These are phyloP conservation scores for Bipolaris victoriae DNA, from an alignment of 2,329 filamentous ascomycete species.

Conservation along the genomic window DNA sequence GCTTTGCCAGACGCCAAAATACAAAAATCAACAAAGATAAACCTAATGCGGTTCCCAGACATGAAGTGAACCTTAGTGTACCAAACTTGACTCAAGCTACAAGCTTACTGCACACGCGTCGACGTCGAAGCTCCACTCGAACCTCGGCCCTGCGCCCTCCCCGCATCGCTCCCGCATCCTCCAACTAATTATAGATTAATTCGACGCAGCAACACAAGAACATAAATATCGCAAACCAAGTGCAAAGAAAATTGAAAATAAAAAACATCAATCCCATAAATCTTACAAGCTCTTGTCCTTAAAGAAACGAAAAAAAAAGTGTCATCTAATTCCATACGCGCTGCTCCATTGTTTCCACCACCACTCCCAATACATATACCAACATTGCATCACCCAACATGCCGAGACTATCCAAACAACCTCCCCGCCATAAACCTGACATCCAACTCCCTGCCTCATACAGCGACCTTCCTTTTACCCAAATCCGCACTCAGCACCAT, in stretches of 20 bases:
- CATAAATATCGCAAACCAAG: not conserved
- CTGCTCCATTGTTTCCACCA: too few species aligned
- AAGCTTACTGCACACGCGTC: not conserved
- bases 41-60: not conserved
- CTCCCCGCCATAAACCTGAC: slow-evolving; percentile 28
- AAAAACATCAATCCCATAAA: not conserved
- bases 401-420: slow-evolving; percentile 7
- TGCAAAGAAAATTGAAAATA: not conserved
- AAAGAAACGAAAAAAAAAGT: not conserved
- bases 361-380: not conserved
- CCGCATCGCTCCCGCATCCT: slow-evolving; percentile 8
- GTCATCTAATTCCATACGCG: not conserved
- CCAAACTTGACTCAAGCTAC: not conserved
- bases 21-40: not conserved
- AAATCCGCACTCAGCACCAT: slow-evolving; percentile 53
- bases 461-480: slow-evolving; percentile 47
- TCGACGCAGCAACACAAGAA: not conserved
- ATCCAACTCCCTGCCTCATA: slow-evolving; percentile 49
- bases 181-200: not conserved
- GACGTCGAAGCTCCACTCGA: slow-evolving; percentile 1
- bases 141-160: slow-evolving; percentile 16
- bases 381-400: not conserved
- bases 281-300: too few species aligned
- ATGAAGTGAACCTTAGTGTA: not conserved
- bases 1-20: too few species aligned